A percentile compares a stretch with the other conserved stretches of the same genome.
phyloP scores from a whole-genome alignment of 768 basidiomycete genomes.

The Hemileccinum rubropunctum region DNA sequence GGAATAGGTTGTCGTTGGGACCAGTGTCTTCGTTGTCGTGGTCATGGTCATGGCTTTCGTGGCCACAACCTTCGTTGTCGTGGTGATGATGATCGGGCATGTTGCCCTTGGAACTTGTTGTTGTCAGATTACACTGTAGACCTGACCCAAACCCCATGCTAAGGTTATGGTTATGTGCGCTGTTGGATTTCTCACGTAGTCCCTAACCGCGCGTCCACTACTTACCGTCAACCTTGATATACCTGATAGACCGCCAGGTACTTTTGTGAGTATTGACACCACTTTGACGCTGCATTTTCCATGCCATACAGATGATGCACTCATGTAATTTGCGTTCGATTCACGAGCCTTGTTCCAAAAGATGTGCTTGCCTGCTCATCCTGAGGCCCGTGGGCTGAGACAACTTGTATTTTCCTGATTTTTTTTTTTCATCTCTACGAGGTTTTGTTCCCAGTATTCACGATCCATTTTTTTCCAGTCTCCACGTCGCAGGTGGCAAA shows the following conservation, averaged over 20 bases:
- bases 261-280: constrained; percentile 13
- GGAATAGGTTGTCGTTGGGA: constrained; percentile 68
- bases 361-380: constrained; percentile 71
- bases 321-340: constrained; percentile 92
- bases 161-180: too few species aligned
- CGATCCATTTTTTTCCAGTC: not conserved
- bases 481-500: not conserved
- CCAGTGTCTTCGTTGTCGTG: constrained; percentile 48
- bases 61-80: constrained; percentile 49
- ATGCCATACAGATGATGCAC: constrained; percentile 46
- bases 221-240: too few species aligned
- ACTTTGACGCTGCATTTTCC: not conserved
- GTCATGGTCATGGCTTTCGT: constrained; percentile 59
- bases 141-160: too few species aligned
- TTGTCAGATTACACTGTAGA: too few species aligned
- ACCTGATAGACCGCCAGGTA: not conserved
- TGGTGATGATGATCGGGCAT: constrained; percentile 37
- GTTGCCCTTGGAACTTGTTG: too few species aligned
- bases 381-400: constrained; percentile 74
- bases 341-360: constrained; percentile 59
- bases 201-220: too few species aligned
- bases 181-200: too few species aligned
- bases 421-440: not conserved
- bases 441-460: constrained; percentile 6
- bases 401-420: constrained; percentile 54